These are phyloP conservation scores for Chaetomiaceae sp. DNA, from an alignment of 2,329 filamentous ascomycete species.

Conservation along the genomic window DNA sequence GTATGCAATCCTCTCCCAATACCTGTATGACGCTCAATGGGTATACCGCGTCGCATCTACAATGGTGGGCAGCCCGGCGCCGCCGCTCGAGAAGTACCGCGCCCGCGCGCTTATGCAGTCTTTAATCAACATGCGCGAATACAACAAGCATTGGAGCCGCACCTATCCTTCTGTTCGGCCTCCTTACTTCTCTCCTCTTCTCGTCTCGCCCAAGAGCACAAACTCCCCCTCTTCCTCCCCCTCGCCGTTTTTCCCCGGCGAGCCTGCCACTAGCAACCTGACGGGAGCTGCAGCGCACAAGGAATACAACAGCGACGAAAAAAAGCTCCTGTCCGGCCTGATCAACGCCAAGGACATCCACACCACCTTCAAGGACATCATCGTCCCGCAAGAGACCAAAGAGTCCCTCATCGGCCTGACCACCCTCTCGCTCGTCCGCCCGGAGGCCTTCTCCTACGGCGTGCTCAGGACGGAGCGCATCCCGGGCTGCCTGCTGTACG, in stretches of 20 bases:
- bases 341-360: slow-evolving; percentile 75
- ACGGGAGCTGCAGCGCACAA: slow-evolving; percentile 23
- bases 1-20: slow-evolving; percentile 11
- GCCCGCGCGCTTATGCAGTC: slow-evolving; percentile 21
- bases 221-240: neutral
- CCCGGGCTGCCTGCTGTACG: slow-evolving; percentile 80
- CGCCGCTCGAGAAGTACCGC: slow-evolving; percentile 11
- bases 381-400: slow-evolving; percentile 74
- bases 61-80: slow-evolving; percentile 22
- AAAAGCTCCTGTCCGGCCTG: slow-evolving; percentile 73
- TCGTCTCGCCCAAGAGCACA: neutral
- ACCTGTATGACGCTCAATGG: slow-evolving; percentile 30
- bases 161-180: slow-evolving; percentile 19
- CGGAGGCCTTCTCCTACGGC: slow-evolving; percentile 94
- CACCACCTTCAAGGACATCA: slow-evolving; percentile 82
- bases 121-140: slow-evolving; percentile 24
- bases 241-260: too few relatives aligned
- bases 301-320: slow-evolving; percentile 64
- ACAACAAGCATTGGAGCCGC: slow-evolving; percentile 24
- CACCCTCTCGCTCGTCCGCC: slow-evolving; percentile 75
- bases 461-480: slow-evolving; percentile 88
- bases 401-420: slow-evolving; percentile 86
- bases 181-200: slow-evolving; percentile 27
- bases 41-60: slow-evolving; percentile 28
- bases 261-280: slow-evolving; percentile 22